Evolutionary conservation across 805 yeast species (phyloP).

Genomic region (Saccharomycopsis sp.): DNA sequence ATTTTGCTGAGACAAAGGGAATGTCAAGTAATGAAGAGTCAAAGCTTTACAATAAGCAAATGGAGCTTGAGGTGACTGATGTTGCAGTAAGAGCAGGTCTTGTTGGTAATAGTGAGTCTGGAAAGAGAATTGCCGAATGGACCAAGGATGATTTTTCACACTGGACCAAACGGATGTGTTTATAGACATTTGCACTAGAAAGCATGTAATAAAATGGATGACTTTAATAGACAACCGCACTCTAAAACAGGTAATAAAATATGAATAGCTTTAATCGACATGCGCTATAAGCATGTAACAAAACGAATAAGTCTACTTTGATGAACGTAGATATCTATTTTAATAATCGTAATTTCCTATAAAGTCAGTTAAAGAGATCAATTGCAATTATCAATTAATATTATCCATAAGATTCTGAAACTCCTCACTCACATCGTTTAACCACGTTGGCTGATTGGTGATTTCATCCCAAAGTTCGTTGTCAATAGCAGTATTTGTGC

Average conservation of each 20-base stretch:
- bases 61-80: slow-evolving; percentile 39
- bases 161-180: slow-evolving; percentile 39
- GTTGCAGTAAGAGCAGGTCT: slow-evolving; percentile 39
- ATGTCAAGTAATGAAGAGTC: background rate
- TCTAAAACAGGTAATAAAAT: background rate
- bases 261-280: no score
- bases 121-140: slow-evolving; percentile 61
- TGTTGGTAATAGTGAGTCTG: slow-evolving; percentile 30
- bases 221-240: no score
- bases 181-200: no score
- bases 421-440: slow-evolving; percentile 41
- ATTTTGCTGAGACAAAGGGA: slow-evolving; percentile 2
- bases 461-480: slow-evolving; percentile 69
- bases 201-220: background rate
- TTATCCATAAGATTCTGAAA: slow-evolving; percentile 27
- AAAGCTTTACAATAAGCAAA: slow-evolving; percentile 26
- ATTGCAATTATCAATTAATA: background rate
- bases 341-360: no score
- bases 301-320: no score
- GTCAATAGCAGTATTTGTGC: slow-evolving; percentile 32
- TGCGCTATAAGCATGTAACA: no score
- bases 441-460: slow-evolving; percentile 72
- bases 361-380: no score
- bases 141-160: slow-evolving; percentile 42
- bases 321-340: no score